Percentiles rank a stretch among this genome's conserved stretches.
Conservation (phyloP, 2,329 filamentous ascomycete genomes). For the Chaetomiaceae sp. region DNA sequence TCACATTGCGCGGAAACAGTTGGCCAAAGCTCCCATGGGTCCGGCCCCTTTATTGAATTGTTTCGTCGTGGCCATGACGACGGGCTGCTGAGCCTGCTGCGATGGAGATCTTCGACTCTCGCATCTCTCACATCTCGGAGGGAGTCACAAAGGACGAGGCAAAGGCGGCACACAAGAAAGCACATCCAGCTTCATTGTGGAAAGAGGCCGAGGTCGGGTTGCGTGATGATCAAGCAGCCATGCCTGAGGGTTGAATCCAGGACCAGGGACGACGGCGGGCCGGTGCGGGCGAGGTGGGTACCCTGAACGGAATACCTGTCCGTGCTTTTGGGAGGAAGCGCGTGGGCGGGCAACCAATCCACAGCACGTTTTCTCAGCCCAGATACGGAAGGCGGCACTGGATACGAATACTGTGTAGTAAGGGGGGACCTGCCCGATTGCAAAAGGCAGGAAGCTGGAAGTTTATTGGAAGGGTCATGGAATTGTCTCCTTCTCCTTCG, state of each 20-base stretch:
- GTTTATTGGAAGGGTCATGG: not conserved
- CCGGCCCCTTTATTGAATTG: constrained; percentile 1
- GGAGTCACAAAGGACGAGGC: not conserved
- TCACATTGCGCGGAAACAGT: not conserved
- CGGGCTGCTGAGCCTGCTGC: constrained; percentile 5
- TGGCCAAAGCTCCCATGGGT: constrained; percentile 5
- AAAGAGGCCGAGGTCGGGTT: not conserved
- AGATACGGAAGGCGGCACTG: constrained; percentile 1
- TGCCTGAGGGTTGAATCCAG: constrained; percentile 1
- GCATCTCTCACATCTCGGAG: not conserved
- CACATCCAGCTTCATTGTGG: not conserved
- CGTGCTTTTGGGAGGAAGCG: not conserved
- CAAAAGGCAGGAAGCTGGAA: not conserved
- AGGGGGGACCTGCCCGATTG: not conserved
- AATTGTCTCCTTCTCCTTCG: not conserved
- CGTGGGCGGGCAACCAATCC: too few relatives aligned
- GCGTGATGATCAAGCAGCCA: constrained; percentile 4
- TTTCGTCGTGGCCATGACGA: too few relatives aligned
- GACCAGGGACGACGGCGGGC: constrained; percentile 13
- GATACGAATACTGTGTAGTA: too few relatives aligned
- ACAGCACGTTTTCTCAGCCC: not conserved
- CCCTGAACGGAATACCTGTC: constrained; percentile 2
- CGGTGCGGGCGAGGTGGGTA: constrained; percentile 7
- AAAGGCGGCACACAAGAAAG: not conserved
- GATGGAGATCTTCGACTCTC: constrained; percentile 4